Conservation (phyloP, 73 alveolate species). For the Paramecium caudatum region DNA sequence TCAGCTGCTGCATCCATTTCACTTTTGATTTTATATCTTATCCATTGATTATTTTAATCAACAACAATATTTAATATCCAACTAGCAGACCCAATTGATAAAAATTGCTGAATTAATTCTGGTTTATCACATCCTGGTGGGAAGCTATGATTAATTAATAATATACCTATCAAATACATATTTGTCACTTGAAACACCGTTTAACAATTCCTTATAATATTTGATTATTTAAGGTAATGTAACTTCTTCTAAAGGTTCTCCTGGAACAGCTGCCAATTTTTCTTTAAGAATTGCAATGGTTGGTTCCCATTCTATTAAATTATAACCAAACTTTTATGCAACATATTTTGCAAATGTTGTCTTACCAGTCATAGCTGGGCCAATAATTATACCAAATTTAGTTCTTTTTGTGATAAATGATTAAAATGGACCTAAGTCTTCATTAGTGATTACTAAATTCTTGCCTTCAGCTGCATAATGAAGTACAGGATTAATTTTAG, state of each 20-base stretch:
- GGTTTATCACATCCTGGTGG: conserved; percentile 68
- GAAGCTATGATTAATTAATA: background rate
- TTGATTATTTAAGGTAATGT: conserved; percentile 35
- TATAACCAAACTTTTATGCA: conserved; percentile 72
- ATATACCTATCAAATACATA: conserved; percentile 63
- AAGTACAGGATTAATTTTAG: conserved; percentile 51
- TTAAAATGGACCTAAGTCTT: conserved; percentile 52
- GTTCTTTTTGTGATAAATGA: conserved; percentile 56
- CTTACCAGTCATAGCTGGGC: conserved; percentile 72
- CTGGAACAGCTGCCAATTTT: conserved; percentile 68
- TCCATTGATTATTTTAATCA: background rate
- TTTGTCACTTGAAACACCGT: conserved; percentile 33
- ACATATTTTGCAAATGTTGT: conserved; percentile 71
- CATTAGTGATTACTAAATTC: conserved; percentile 10
- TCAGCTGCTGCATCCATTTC: conserved; percentile 3
- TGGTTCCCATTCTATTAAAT: conserved; percentile 71
- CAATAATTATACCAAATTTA: conserved; percentile 62
- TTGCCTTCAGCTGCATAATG: conserved; percentile 23
- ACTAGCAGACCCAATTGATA: conserved; percentile 24
- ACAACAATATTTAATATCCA: conserved; percentile 39
- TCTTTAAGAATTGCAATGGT: conserved; percentile 46
- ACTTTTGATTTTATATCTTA: conserved; percentile 28
- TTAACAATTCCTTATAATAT: conserved; percentile 19
- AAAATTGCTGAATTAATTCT: background rate
- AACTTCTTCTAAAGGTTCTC: conserved; percentile 72